Conservation (phyloP, 2,329 filamentous ascomycete genomes). For the Pleurostoma richardsiae region DNA sequence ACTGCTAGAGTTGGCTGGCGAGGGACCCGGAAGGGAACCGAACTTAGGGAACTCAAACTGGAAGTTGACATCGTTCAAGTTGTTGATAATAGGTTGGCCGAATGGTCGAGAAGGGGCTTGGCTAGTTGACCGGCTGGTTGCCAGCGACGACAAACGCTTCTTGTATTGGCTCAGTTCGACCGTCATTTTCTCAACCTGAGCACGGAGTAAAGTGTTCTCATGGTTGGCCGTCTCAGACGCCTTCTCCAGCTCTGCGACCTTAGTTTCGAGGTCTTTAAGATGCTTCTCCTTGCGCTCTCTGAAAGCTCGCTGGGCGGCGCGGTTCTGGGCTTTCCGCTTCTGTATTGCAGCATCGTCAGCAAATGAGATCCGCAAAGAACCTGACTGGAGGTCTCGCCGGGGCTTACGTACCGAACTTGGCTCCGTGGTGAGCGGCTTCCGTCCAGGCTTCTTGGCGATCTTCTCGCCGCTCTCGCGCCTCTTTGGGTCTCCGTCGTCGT, state of each 20-base stretch:
- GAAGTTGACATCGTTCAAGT: conserved; percentile 73
- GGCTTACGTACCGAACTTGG: conserved; percentile 78
- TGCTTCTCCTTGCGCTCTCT: conserved; percentile 93
- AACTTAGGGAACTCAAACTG: conserved; percentile 97
- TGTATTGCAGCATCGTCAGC: conserved; percentile 31
- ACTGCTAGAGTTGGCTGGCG: conserved; percentile 17
- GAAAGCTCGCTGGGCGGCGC: conserved; percentile 88
- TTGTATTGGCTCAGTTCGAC: conserved; percentile 85
- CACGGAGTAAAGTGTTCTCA: conserved; percentile 78
- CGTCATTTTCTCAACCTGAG: conserved; percentile 85
- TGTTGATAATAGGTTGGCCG: conserved; percentile 46
- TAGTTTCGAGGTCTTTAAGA: conserved; percentile 76
- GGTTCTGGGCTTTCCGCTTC: conserved; percentile 95
- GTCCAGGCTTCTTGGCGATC: conserved; percentile 87
- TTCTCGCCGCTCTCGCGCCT: conserved; percentile 81
- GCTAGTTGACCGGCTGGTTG: conserved; percentile 17
- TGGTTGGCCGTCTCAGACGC: conserved; percentile 75
- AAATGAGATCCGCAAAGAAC: not conserved
- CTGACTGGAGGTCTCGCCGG: conserved; percentile 1
- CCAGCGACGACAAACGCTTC: conserved; percentile 67
- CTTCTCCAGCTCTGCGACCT: conserved; percentile 74
- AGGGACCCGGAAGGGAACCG: conserved; percentile 59
- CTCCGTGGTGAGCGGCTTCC: conserved; percentile 92
- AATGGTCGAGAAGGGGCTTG: conserved; percentile 31
- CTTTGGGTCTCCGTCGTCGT: conserved; percentile 52